Evolutionary conservation across 1,139 yeast species (phyloP), one percentile per base, ranked within the genome.

Genomic region (Magnusiomyces ingens): DNA sequence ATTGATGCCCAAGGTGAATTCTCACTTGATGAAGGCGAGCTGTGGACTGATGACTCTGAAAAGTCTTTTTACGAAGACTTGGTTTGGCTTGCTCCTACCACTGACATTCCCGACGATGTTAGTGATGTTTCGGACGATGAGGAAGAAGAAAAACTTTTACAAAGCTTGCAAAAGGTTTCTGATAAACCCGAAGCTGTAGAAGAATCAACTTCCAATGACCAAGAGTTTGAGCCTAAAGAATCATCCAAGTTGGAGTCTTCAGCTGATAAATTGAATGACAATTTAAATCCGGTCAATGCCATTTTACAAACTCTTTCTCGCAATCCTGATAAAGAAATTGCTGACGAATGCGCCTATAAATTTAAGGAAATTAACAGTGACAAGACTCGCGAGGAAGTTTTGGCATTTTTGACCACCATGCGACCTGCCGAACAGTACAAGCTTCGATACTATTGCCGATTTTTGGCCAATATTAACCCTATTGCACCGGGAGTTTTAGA

Each of bases 351-450:
- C n/a, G 82, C 81, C 0, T 59, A 69, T 3, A 76, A 75, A n/a
- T 88, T 82, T 65, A 78, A 85, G 72, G 60, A 64, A 10, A 70
- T 88, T 38, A 80, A 84, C 63, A 87, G 86, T 63, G 87, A 85
- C 64, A 91, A 95, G 0, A 82, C 95, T 1, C 77, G 78, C 49
- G 78, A 82, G 57, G 72, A 89, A 59, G 65, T 90, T 3, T 63
- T 81, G 54, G 77, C 75, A 55, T 81, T 80, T 62, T 77, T 87
- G 55, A 71, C 77, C 1, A 56, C 55, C 4, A 57, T 68, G 26
- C 61, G 65, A 3, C 50, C 61, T 19, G 46, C 58, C 12, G 64
- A 70, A 13, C 64, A 62, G 38, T 65, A 66, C 56, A 58, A 66
- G 51, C 55, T 71, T 11, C 71, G 75, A 0, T 75, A 73, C 53